Evolutionary conservation across 306 rosid species (phyloP).

Genomic region (Dicorynia guianensis): DNA sequence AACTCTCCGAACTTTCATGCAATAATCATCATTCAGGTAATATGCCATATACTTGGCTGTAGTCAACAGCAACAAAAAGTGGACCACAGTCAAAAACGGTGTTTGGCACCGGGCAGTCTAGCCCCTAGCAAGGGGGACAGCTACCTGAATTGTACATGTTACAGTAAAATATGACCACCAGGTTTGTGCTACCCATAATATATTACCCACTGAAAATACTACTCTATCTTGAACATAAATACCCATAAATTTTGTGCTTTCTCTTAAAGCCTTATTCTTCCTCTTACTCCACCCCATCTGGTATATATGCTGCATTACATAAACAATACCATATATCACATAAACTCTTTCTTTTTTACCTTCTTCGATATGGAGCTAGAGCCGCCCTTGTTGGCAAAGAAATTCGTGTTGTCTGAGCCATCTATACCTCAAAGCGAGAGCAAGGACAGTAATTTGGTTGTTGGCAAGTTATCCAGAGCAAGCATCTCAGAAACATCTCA

Average conservation of each 20-base stretch:
- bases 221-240: slow-evolving; percentile 9
- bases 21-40: not conserved
- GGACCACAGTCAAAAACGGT: slow-evolving; percentile 35
- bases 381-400: slow-evolving; percentile 26
- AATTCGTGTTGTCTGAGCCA: not conserved
- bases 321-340: slow-evolving; percentile 9
- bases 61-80: slow-evolving; percentile 10
- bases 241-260: not conserved
- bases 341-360: slow-evolving; percentile 20
- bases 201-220: slow-evolving; percentile 43
- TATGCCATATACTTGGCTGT: not conserved
- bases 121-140: not conserved
- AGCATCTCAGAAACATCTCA: slow-evolving; percentile 7
- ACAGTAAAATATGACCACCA: slow-evolving; percentile 33
- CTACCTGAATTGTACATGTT: slow-evolving; percentile 42
- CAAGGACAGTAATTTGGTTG: not conserved
- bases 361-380: slow-evolving; percentile 29
- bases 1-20: not conserved
- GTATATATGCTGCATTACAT: slow-evolving; percentile 36
- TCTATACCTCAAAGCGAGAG: not conserved
- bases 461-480: not conserved
- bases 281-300: not conserved
- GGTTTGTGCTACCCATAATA: slow-evolving; percentile 39
- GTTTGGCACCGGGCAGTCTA: slow-evolving; percentile 10
- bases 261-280: slow-evolving; percentile 16